Evolutionary conservation across 2,329 filamentous ascomycete genomes (phyloP), one percentile per base, ranked within the genome.

Genomic region (Ascochyta viciae-villosae): DNA sequence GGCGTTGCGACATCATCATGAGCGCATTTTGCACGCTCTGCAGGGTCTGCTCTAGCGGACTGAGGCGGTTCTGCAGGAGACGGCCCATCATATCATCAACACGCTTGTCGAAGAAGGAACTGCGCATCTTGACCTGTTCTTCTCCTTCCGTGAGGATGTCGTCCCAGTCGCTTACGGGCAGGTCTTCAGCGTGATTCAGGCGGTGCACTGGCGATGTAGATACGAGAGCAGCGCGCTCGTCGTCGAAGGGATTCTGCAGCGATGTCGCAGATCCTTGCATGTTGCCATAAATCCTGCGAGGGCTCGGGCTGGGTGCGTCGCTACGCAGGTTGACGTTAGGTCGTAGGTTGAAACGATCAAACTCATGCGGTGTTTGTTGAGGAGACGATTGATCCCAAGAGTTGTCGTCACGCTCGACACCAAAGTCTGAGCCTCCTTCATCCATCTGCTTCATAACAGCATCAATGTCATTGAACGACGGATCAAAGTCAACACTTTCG

Each of bases 151-250:
- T 90, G 9, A 89, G 89, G 59, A 97, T 88, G 69, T 96, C 92
- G 69, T 96, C 92, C 95, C 95, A 99, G 74, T 98, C 94, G 72
- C 93, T 97, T 57, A 87, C 85, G 23, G 89, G 87, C 15, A 88
- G 80, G 58, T 85, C 87, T 26, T 85, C 84, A 31, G 82, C 83
- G 57, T 82, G 84, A 65, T 88, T 86, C 50, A 91, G 81, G 50
- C 85, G 84, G 58, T 86, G 84, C 27, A 92, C 78, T 47, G 83
- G 82, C 22, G 84, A 82, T 34, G 84, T 81, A 40, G 82, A 81
- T 1, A 80, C 79, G 78, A 64, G 75, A 63, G 39, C 88, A 67
- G 83, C 75, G 66, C 84, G 89, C 45, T 82, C 87, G 78, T 88
- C 86, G 68, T 85, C 88, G 67, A 85, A 80, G 64, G 85, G 87